Evolutionary conservation across 768 basidiomycete genomes (phyloP), one percentile per base, ranked within the genome.

Genomic region (Multifurca ochricompacta): DNA sequence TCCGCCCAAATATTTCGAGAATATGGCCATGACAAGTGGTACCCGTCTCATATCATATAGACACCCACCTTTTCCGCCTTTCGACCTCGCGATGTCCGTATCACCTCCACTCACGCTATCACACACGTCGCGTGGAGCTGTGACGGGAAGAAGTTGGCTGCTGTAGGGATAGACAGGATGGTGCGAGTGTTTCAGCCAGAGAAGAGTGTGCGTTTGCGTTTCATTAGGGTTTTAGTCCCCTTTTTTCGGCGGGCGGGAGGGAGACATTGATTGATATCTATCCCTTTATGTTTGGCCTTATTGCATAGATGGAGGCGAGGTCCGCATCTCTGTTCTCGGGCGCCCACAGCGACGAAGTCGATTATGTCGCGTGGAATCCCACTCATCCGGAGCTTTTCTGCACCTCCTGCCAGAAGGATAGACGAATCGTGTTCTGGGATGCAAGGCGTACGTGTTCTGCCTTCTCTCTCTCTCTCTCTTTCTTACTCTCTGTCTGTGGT

Each of bases 71-170:
- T 89, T 67, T 83, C 86, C 54, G 83, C 87, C 3, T 87, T 87
- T 66, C 83, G 84, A 63, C 86, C 87, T 6, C 77, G 86, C 65
- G 85, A 89, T 65, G 77, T 83, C 53, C 78, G 82, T 21, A 78
- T 86, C 52, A 71, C 81, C 4, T 82, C 78, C 44, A 67, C 78
- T 16, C 82, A 85, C 61, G 67, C 68, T 1, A 85, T 89, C 73
- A 85, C 75, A 41, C 85, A 87, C 64, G 81, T 90, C 48, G 84
- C 86, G 0, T 91, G 87, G 87, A 90, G 75, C 62, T 89, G 87
- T 62, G 88, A 91, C 63, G 88, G 88, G 16, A 83, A 82, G 71
- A 83, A 83, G 53, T 72, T 91, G 13, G 85, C 85, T 1, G 86
- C 81, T n/a, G 87, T 86, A 7, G 88, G 88, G 3, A 80, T 89